Conservation (phyloP, 208 protist genomes). For the Leishmania guyanensis region DNA sequence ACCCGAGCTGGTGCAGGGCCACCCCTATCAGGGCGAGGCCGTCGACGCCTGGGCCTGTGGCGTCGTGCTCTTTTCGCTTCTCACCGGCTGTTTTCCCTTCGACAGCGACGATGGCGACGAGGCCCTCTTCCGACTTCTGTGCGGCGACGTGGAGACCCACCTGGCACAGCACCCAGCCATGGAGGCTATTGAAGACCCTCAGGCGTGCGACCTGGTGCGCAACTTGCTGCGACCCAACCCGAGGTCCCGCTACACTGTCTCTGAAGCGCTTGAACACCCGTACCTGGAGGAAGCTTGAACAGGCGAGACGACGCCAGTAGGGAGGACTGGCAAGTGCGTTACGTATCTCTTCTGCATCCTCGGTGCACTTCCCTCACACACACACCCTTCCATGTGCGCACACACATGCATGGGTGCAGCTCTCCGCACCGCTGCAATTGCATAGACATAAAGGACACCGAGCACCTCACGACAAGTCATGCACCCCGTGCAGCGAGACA, state of each 20-base stretch:
- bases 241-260: slow-evolving; percentile 46
- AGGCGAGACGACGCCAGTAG: not conserved
- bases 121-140: slow-evolving; percentile 48
- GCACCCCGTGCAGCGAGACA: not conserved
- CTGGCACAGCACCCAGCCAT: slow-evolving; percentile 59
- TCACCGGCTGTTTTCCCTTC: slow-evolving; percentile 92
- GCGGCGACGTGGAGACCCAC: slow-evolving; percentile 41
- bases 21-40: slow-evolving; percentile 85
- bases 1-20: slow-evolving; percentile 89
- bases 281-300: slow-evolving; percentile 37
- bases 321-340: not conserved
- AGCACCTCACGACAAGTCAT: not conserved
- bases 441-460: not conserved
- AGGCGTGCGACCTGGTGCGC: slow-evolving; percentile 62
- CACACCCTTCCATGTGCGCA: not conserved
- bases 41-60: slow-evolving; percentile 97
- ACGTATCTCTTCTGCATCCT: not conserved
- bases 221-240: slow-evolving; percentile 62
- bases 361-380: not conserved
- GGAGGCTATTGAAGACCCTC: slow-evolving; percentile 43
- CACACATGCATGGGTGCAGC: not conserved
- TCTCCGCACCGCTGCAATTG: not conserved
- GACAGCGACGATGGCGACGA: slow-evolving; percentile 45
- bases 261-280: slow-evolving; percentile 68
- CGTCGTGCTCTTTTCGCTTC: slow-evolving; percentile 94